Evolutionary conservation across 495 filamentous ascomycete species (phyloP).

Genomic region (Aspergillus conjunctus): DNA sequence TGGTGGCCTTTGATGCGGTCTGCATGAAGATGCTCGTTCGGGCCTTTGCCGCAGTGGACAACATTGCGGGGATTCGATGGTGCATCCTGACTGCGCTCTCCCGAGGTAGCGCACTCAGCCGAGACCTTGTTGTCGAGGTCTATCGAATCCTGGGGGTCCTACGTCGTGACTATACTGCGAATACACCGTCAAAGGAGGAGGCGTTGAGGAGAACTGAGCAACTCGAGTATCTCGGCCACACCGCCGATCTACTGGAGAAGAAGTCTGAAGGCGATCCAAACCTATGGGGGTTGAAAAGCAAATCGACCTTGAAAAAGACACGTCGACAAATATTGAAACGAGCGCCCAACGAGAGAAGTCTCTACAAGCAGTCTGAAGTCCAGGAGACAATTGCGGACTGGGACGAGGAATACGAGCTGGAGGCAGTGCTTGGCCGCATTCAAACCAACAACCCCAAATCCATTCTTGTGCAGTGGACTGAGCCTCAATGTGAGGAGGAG

Average conservation of each 20-base stretch:
- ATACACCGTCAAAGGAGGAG: constrained; percentile 13
- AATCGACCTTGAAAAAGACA: constrained; percentile 15
- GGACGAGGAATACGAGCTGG: constrained; percentile 39
- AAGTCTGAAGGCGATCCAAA: constrained; percentile 29
- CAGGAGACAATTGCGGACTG: constrained; percentile 22
- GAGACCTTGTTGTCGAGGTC: constrained; percentile 40
- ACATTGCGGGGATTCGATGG: constrained; percentile 47
- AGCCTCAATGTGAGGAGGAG: constrained; percentile 8
- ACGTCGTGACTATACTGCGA: constrained; percentile 3
- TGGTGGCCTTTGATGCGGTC: constrained; percentile 38
- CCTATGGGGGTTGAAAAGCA: constrained; percentile 15
- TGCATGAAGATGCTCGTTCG: constrained; percentile 49
- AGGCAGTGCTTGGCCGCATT: constrained; percentile 24
- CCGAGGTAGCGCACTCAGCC: constrained; percentile 32
- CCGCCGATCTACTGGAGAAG: constrained; percentile 27
- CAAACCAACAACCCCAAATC: constrained; percentile 14
- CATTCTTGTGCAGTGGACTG: constrained; percentile 22
- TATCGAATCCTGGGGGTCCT: constrained; percentile 31
- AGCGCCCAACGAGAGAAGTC: constrained; percentile 16
- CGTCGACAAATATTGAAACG: constrained; percentile 21
- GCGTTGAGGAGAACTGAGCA: constrained; percentile 10
- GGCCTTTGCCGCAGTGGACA: constrained; percentile 32
- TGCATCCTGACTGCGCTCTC: constrained; percentile 43
- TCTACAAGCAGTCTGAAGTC: constrained; percentile 20
- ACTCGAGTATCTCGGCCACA: constrained; percentile 21